Percentiles rank a stretch among this genome's conserved stretches.
Evolutionary conservation across 1,139 yeast species (phyloP).

Genomic region (Wickerhamiella pararugosa): DNA sequence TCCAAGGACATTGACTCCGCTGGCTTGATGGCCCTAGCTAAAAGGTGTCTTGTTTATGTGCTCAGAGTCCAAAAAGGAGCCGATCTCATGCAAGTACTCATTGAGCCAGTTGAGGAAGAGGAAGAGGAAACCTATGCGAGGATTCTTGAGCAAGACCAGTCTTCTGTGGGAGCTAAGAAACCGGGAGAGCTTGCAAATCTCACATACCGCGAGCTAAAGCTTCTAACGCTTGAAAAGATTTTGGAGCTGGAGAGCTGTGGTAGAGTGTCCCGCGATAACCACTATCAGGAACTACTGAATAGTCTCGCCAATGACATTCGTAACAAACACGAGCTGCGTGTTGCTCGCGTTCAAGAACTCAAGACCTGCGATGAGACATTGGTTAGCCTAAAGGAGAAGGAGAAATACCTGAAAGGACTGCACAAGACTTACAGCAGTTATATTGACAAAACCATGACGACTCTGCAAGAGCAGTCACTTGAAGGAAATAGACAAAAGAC

Average conservation of each 20-base stretch:
- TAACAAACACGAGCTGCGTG: conserved; percentile 57
- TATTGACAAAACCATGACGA: conserved; percentile 48
- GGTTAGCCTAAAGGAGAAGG: conserved; percentile 45
- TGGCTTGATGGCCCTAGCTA: conserved; percentile 59
- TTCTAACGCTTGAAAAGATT: conserved; percentile 57
- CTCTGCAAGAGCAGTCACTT: conserved; percentile 39
- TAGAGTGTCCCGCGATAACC: conserved; percentile 46
- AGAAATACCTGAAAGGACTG: conserved; percentile 43
- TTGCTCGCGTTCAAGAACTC: conserved; percentile 47
- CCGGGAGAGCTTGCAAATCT: conserved; percentile 41
- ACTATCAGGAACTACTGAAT: conserved; percentile 66
- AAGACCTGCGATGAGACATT: conserved; percentile 45
- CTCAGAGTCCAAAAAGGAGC: conserved; percentile 66
- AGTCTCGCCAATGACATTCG: conserved; percentile 73
- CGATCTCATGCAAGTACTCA: conserved; percentile 55
- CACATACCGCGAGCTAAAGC: conserved; percentile 64
- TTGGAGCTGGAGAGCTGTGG: conserved; percentile 64
- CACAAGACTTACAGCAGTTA: conserved; percentile 53
- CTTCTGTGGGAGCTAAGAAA: conserved; percentile 8
- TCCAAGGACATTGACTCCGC: conserved; percentile 27
- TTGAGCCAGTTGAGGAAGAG: conserved; percentile 40
- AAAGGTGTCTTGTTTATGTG: conserved; percentile 64
- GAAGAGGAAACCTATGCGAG: conserved; percentile 13
- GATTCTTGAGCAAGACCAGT: conserved; percentile 9
- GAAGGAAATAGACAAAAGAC: conserved; percentile 33